A percentile compares a stretch with the other conserved stretches of the same genome.
These are phyloP conservation scores for Nothophaeocryptopus gaeumannii DNA, from an alignment of 2,329 filamentous ascomycete species.

Conservation along the genomic window DNA sequence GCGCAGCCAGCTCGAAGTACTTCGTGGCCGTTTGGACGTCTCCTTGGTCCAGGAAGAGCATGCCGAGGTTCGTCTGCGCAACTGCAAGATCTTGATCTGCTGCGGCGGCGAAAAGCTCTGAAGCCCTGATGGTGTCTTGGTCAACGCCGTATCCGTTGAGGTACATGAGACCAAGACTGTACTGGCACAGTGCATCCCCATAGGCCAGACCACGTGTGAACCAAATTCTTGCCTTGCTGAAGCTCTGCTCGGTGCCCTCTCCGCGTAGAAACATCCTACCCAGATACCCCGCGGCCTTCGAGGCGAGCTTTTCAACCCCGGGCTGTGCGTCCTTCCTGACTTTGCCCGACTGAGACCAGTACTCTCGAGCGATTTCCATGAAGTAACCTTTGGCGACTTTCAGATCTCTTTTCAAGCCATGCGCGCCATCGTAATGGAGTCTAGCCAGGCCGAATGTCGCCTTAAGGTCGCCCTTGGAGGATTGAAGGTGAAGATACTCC, in stretches of 20 bases:
- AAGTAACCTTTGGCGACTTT: constrained; percentile 77
- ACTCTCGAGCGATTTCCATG: constrained; percentile 71
- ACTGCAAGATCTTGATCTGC: constrained; percentile 78
- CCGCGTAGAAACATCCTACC: constrained; percentile 87
- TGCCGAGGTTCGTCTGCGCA: constrained; percentile 78
- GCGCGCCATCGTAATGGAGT: constrained; percentile 83
- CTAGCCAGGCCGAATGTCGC: constrained; percentile 82
- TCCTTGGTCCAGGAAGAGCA: constrained; percentile 83
- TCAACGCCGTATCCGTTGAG: constrained; percentile 72
- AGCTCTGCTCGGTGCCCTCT: constrained; percentile 78
- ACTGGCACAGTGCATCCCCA: constrained; percentile 79
- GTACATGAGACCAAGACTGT: constrained; percentile 79
- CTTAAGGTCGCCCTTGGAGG: constrained; percentile 82
- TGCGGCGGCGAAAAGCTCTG: constrained; percentile 71
- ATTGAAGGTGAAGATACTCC: constrained; percentile 88
- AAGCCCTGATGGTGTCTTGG: constrained; percentile 68
- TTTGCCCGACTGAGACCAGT: constrained; percentile 75
- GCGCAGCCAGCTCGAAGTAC: constrained; percentile 83
- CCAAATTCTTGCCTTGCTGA: constrained; percentile 73
- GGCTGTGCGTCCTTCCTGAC: constrained; percentile 66
- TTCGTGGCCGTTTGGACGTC: constrained; percentile 75
- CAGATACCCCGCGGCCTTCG: constrained; percentile 81
- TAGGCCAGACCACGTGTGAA: constrained; percentile 74
- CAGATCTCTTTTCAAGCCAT: constrained; percentile 70
- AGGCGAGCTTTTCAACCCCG: constrained; percentile 72